Base-by-base conservation (phyloP, 2,329 filamentous ascomycete species). In the Pseudovirgaria hyperparasitica region DNA sequence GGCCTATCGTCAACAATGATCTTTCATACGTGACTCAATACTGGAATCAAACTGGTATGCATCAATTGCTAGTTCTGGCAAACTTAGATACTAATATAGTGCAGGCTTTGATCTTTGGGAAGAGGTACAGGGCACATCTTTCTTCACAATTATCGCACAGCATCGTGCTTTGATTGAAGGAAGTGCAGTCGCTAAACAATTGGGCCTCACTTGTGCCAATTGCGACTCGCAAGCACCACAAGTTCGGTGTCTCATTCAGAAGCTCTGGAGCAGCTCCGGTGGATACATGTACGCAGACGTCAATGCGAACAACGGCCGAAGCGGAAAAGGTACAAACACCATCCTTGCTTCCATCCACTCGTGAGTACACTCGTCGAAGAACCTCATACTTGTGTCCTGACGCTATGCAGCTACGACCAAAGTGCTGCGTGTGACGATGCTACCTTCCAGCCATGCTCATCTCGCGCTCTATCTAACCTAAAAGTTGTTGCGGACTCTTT, bases 71-170 rank as follows among this genome's bases (percentile, higher is more conserved):
- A n/a, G n/a, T n/a, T n/a, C n/a, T n/a, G n/a, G n/a, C n/a, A n/a
- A n/a, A n/a, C n/a, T n/a, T n/a, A n/a, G n/a, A n/a, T n/a, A n/a
- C n/a, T n/a, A n/a, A n/a, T n/a, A n/a, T n/a, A n/a, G n/a, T n/a
- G n/a, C n/a, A n/a, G n/a, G 61, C 5, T 87, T 72, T 42, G 82
- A 90, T 47, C 63, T 90, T 3, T 90, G 82, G 82, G 82, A 90
- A 48, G 82, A 87, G 48, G 71, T 85, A 8, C 57, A 61, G 17
- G 78, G 79, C 22, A 74, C 69, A 19, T 85, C 80, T 1, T 87
- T 85, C 59, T 90, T 86, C 54, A 86, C 81, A 2, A 57, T 72
- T 21, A 70, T 71, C 3, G 65, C 67, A 23, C 73, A 80, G 35
- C 72, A 86, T 45, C 70, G 79, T 38, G 63, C 72, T 42, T 41